Base-by-base conservation (phyloP, 1,284 basidiomycete species). In the Cystobasidium sp. region DNA sequence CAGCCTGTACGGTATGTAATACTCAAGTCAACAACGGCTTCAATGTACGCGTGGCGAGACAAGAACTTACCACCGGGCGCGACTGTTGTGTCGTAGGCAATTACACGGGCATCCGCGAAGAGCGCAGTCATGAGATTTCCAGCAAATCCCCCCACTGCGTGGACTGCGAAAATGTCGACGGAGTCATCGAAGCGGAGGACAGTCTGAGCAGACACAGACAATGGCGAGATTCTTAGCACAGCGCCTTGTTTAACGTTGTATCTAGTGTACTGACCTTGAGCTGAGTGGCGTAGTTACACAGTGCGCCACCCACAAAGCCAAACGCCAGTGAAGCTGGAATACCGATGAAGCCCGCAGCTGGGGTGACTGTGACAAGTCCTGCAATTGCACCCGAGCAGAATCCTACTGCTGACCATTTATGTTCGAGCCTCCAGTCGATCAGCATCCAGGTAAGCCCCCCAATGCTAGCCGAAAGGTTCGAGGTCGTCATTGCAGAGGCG, bases 31-130 rank as follows among this genome's bases (percentile, higher is more conserved):
- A 31, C 31, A 31, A 31, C 1, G 31, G 31, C 31, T 31, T 31
- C 5, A 31, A 31, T 1, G 31, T 5, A 31, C 31, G 31, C 2
- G 5, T 31, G 31, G 31, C 31, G 31, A 31, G 5, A 31, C 31
- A 31, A 2, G 1, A 1, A 31, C 31, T 31, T 31, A 31, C 95
- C 95, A 53, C 94, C 94, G 49, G 85, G 82, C 78, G 94, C 93
- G 0, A 75, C 80, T 6, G 89, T 86, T 10, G 93, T 93, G 81
- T 98, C 96, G 79, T 92, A 92, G 20, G 83, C 86, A 16, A 93
- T 93, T 56, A 98, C 88, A 62, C 90, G 90, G 16, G 86, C 80
- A 82, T 98, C 92, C 4, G 94, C 94, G 82, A 97, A 97, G 79
- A 94, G 85, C 1, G 84, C 91, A 77, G 92, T 93, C 63, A 94